Conservation (phyloP, 2,329 filamentous ascomycete species). For the Colletotrichum chlorophyti region DNA sequence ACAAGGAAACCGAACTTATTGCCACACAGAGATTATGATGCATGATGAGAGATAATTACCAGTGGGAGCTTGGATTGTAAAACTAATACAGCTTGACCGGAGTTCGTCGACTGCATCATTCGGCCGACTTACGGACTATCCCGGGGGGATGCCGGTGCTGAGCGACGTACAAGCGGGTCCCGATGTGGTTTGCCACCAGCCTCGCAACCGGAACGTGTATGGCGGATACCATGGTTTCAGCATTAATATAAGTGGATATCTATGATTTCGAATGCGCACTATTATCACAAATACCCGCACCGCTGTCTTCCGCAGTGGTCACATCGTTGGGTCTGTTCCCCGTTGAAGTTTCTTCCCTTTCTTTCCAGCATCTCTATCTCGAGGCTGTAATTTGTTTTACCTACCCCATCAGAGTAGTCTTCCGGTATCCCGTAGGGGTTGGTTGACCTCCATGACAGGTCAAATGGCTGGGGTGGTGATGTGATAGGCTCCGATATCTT, state of each 20-base stretch:
- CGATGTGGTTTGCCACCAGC: too few species aligned
- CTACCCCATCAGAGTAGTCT: not conserved
- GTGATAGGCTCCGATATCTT: not conserved
- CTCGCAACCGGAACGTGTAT: too few species aligned
- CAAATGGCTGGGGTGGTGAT: conserved; percentile 12
- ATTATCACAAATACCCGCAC: not conserved
- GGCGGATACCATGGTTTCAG: not conserved
- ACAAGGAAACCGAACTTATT: too few species aligned
- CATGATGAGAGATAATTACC: too few species aligned
- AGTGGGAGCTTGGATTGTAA: too few species aligned
- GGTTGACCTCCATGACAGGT: conserved; percentile 15
- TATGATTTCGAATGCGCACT: not conserved
- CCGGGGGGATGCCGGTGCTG: too few species aligned
- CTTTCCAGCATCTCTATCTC: conserved; percentile 22
- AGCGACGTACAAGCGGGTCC: too few species aligned
- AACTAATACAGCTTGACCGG: too few species aligned
- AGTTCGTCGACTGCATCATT: too few species aligned
- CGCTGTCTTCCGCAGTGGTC: conserved; percentile 5
- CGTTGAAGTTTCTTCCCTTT: not conserved
- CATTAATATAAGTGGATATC: too few species aligned
- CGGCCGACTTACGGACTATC: too few species aligned
- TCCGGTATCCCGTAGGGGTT: conserved; percentile 16
- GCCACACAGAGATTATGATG: too few species aligned
- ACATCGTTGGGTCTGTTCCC: not conserved
- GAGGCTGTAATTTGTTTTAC: conserved; percentile 17